Evolutionary conservation across 1,139 yeast genomes (phyloP), one percentile per base, ranked within the genome.

Genomic region (Yamadazyma diddensiae): DNA sequence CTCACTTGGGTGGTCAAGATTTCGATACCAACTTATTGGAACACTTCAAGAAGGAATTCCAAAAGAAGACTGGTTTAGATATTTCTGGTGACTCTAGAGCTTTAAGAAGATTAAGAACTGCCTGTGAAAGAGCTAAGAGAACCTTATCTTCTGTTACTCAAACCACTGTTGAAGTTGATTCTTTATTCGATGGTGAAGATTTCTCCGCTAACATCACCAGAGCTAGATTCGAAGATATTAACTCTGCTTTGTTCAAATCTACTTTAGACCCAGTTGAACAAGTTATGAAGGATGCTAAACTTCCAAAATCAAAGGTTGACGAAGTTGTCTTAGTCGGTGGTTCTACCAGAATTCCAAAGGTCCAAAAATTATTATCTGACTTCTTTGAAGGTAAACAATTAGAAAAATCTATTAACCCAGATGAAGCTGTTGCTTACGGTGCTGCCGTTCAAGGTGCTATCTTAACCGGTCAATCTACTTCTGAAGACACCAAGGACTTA

Each of bases 91-190:
- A 88, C 71, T 83, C 92, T 62, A 83, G 97, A 78, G 96, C 97
- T 62, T 77, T 90, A 62, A 84, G 97, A 75, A 87, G 96, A 80
- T 79, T 90, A 68, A 85, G 97, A 82, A 88, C 97, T 55, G 96
- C 96, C 56, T 90, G 96, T 74, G 97, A 90, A 77, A 86, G 96
- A 74, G 97, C 97, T 51, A 90, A 90, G 94, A 85, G 97, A 79
- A 87, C 97, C 51, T 81, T 90, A 60, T 90, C 97, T 41, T 87
- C 97, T 49, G 90, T 90, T 51, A 85, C 97, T 51, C 95, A 87
- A 71, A 87, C 97, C 55, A 81, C 95, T 46, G 82, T 90, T 61
- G 97, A 90, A 75, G 90, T 90, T 62, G 97, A 90, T 77, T 90
- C 97, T 40, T 77, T 90, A 58, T 86, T 73, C 68, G 97, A 88